Base-by-base conservation (phyloP, 2,329 filamentous ascomycete genomes). In the Orbilia quercus region DNA sequence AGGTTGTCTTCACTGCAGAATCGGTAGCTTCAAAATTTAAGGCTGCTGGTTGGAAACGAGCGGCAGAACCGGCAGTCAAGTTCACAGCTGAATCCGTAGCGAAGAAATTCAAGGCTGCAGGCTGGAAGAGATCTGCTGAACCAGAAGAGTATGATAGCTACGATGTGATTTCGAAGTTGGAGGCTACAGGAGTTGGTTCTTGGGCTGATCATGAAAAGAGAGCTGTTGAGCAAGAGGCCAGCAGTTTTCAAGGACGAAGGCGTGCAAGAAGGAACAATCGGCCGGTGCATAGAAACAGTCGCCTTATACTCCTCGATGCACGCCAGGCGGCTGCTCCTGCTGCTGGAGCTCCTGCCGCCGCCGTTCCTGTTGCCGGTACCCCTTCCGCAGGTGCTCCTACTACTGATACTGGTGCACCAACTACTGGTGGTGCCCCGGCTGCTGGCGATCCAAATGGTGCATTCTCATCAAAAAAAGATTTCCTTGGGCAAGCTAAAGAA, bases 401-500 rank as follows among this genome's bases (percentile, higher is more conserved):
- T 20, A 9, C 42, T 9, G 42, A 4, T 44, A 44, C 40, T n/a
- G 16, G 14, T 44, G 4, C 40, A 4, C 5, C 40, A 7, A 11
- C 40, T 5, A 18, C 7, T 44, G 4, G 7, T n/a, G 40, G n/a
- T 12, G 22, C 7, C n/a, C n/a, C 42, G 4, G 42, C 6, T 20
- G 42, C n/a, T 45, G n/a, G 11, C 12, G 36, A 5, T 7, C 36
- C 36, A 12, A 16, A 16, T 16, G n/a, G 11, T 14, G 3, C 9
- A 16, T 16, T 45, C 7, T 11, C 34, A 12, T n/a, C 50, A 22
- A 54, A 54, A n/a, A 3, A 54, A 25, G 50, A 54, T 40, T 54
- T 54, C 16, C 20, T 54, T 16, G 34, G 6, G 34, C 50, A 54
- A 7, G 50, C 50, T 16, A 54, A 22, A 7, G 22, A 54, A 18